Evolutionary conservation across 1,284 basidiomycete species (phyloP), one percentile per base, ranked within the genome.

Genomic region (Erythrobasidium hasegawianum): DNA sequence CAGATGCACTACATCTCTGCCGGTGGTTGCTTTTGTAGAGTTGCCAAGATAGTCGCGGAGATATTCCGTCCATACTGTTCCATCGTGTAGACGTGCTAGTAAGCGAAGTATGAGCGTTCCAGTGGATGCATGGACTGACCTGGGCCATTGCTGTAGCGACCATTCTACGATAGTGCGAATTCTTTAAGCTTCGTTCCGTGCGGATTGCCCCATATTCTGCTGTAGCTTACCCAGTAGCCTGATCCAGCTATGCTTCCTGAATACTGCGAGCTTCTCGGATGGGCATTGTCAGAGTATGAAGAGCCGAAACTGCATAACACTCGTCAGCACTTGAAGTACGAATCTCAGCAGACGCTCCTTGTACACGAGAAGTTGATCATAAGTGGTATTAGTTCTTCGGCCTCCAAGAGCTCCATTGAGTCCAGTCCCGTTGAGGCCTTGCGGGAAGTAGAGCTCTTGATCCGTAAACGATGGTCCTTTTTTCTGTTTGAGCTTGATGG

Each of bases 331-430:
- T n/a, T 40, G 54, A 38, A 11, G 4, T 26, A 56, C 9, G 54
- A 38, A 27, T 13, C 26, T 3, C 50, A 33, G 54, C 14, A 56
- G 38, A 11, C 38, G n/a, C n/a, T n/a, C 7, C 20, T 22, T 20
- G 26, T 24, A 56, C 54, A 39, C 54, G 33, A 56, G 5, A 14
- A 56, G 54, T 18, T 56, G 54, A 24, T 56, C 33, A 18, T 56
- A 56, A 14, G 16, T 29, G 14, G 16, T 24, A 39, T 26, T 10
- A n/a, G 14, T n/a, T 5, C 18, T 13, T 56, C 38, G 16, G 16
- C 33, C 26, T n/a, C 27, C 26, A 3, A 56, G 2, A 9, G 38
- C 27, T 20, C 54, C 54, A 26, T 56, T 56, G 26, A 56, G n/a
- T 8, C 54, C 33, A 29, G 50, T 53, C 9, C 50, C 50, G 8